Evolutionary conservation across 2,329 filamentous ascomycete species (phyloP), one percentile per base, ranked within the genome.

Genomic region (Fusarium sp.): DNA sequence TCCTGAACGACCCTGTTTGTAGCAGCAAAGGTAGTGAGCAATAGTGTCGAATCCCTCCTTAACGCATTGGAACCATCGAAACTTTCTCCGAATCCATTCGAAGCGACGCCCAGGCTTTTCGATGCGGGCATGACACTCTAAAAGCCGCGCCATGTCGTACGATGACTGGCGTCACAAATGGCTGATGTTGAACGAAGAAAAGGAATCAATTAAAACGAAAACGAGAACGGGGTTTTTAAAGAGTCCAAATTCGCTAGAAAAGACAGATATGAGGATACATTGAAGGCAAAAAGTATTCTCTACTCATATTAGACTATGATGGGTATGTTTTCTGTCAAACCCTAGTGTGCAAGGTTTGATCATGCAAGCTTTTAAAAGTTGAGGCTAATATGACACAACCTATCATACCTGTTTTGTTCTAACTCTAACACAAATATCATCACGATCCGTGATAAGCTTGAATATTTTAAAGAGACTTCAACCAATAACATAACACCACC

Each of bases 321-420:
- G 14, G 6, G 6, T 6, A 24, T 14, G 0, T 3, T 16, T 33
- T 24, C 47, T 7, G 4, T 16, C 14, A 15, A 50, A 18, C 3
- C 12, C 6, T 7, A 20, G 1, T 11, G 4, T 20, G 6, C 30
- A 33, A 33, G 6, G 8, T 14, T 14, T 33, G 9, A 7, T n/a
- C 15, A 18, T 24, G 11, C 12, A 20, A 20, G 6, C 5, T 20
- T 33, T 8, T 6, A 4, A 14, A 6, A 33, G 5, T 1, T 31
- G 18, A 33, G 16, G 7, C 9, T 20, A 4, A 12, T 20, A 20
- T 11, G 3, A 6, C 16, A 11, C 6, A 11, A 9, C 2, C 12
- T 24, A 14, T 33, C 30, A 10, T 20, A 11, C 24, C 4, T 24
- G n/a, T 6, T 24, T 15, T 11, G 3, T 33, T 6, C 12, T 14